phyloP scores from a whole-genome alignment of 148 eudicot genomes.

The Vaccinium corymbosum region DNA sequence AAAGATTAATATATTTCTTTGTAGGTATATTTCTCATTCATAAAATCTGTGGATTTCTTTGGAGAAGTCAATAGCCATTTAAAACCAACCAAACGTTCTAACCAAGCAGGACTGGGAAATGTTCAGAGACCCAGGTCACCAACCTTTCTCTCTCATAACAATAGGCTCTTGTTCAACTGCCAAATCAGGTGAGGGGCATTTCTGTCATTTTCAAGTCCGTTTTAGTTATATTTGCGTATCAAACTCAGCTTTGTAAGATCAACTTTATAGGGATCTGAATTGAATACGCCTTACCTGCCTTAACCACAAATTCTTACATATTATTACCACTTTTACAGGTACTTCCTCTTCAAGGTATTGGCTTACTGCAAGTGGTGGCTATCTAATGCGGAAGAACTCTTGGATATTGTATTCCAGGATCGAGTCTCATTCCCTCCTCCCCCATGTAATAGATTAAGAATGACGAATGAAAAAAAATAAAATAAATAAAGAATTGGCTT shows the following conservation, averaged over 20 bases:
- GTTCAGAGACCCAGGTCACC: not conserved
- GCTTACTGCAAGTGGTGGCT: not conserved
- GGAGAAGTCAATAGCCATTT: not conserved
- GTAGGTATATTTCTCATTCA: not conserved
- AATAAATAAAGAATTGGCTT: not conserved
- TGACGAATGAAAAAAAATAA: too few relatives aligned
- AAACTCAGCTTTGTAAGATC: not conserved
- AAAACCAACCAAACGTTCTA: constrained; percentile 14
- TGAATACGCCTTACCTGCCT: not conserved
- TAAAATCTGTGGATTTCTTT: not conserved
- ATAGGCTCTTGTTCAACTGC: not conserved
- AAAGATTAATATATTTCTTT: not conserved
- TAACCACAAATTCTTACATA: not conserved
- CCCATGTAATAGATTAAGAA: too few relatives aligned
- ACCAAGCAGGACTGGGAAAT: not conserved
- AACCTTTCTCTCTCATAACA: constrained; percentile 3
- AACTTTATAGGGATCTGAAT: not conserved
- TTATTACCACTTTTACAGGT: too few relatives aligned
- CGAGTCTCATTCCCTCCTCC: too few relatives aligned
- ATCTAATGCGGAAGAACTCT: too few relatives aligned
- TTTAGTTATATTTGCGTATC: not conserved
- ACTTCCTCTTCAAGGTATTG: too few relatives aligned
- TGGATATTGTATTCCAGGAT: too few relatives aligned
- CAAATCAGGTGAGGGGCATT: constrained; percentile 10
- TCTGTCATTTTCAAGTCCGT: not conserved